Conservation (phyloP, 805 yeast genomes). For the Wickerhamiella siamensis region DNA sequence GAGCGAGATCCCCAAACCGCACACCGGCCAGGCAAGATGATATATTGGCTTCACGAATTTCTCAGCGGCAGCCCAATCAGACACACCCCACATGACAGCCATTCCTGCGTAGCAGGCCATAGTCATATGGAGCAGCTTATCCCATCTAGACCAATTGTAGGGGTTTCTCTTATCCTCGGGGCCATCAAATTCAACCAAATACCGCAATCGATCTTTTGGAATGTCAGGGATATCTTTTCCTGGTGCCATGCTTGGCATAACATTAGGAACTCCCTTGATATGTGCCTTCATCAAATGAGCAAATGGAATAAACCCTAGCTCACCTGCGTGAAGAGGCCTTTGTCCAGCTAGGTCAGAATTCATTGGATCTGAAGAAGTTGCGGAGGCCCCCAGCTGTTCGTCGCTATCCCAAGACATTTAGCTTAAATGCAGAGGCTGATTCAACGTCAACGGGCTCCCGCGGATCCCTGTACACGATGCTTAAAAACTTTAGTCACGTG, state of each 20-base stretch:
- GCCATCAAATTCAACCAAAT: neutral
- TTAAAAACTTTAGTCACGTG: too few relatives aligned
- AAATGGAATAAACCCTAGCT: neutral
- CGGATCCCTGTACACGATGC: too few relatives aligned
- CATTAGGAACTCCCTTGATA: neutral
- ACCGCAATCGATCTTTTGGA: neutral
- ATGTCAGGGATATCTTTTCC: neutral
- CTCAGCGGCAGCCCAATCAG: conserved; percentile 31
- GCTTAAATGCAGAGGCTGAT: too few relatives aligned
- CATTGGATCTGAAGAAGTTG: too few relatives aligned
- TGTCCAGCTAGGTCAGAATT: too few relatives aligned
- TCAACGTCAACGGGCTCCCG: too few relatives aligned
- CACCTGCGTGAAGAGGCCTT: neutral
- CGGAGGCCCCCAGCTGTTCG: too few relatives aligned
- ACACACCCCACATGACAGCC: conserved; percentile 30
- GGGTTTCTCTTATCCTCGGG: neutral
- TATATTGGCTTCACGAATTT: conserved; percentile 26
- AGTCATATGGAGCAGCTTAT: neutral
- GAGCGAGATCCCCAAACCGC: conserved; percentile 40
- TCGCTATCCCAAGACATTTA: too few relatives aligned
- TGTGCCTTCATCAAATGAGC: neutral
- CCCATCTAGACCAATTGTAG: neutral
- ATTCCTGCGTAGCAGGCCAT: neutral
- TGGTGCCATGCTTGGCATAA: neutral
- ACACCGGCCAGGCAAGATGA: conserved; percentile 33